A percentile compares a stretch with the other conserved stretches of the same genome.
These are phyloP conservation scores for Bertia moriformis DNA, from an alignment of 2,329 filamentous ascomycete genomes.

Conservation along the genomic window DNA sequence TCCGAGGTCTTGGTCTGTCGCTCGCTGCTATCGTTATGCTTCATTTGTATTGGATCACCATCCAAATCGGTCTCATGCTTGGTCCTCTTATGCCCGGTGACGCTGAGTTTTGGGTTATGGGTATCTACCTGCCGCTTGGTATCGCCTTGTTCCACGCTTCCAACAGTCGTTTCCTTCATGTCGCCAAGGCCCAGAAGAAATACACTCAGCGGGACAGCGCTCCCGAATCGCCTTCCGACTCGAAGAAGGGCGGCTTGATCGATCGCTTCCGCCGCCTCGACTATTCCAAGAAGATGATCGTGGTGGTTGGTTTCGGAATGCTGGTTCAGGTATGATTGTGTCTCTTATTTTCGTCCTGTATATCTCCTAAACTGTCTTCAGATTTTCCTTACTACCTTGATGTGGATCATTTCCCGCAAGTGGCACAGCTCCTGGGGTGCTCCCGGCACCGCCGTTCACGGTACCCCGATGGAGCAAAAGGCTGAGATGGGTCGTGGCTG, in stretches of 20 bases:
- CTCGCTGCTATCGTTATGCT: constrained; percentile 10
- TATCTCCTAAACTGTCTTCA: constrained; percentile 14
- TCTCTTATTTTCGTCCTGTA: not conserved
- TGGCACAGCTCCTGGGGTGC: constrained; percentile 48
- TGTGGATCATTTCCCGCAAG: constrained; percentile 49
- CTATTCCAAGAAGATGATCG: constrained; percentile 31
- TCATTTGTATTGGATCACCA: constrained; percentile 8
- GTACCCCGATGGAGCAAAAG: constrained; percentile 33
- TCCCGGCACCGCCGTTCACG: constrained; percentile 43
- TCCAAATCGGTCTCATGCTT: constrained; percentile 15
- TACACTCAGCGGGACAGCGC: constrained; percentile 11
- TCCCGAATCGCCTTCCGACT: constrained; percentile 4
- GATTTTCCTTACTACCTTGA: constrained; percentile 40
- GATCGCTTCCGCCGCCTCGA: constrained; percentile 23
- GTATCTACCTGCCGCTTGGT: constrained; percentile 46
- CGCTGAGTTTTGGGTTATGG: constrained; percentile 54
- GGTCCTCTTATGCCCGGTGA: constrained; percentile 27
- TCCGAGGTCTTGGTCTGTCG: constrained; percentile 12
- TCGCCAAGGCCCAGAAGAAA: constrained; percentile 37
- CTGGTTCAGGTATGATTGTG: constrained; percentile 30
- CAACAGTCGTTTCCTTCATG: constrained; percentile 43
- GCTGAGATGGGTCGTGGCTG: constrained; percentile 34
- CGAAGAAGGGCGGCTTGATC: constrained; percentile 10
- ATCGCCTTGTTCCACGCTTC: constrained; percentile 53
- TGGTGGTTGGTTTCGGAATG: constrained; percentile 37